These are phyloP conservation scores for Ophiocordyceps camponoti-rufipedis DNA, from an alignment of 2,329 filamentous ascomycete genomes.

Conservation along the genomic window DNA sequence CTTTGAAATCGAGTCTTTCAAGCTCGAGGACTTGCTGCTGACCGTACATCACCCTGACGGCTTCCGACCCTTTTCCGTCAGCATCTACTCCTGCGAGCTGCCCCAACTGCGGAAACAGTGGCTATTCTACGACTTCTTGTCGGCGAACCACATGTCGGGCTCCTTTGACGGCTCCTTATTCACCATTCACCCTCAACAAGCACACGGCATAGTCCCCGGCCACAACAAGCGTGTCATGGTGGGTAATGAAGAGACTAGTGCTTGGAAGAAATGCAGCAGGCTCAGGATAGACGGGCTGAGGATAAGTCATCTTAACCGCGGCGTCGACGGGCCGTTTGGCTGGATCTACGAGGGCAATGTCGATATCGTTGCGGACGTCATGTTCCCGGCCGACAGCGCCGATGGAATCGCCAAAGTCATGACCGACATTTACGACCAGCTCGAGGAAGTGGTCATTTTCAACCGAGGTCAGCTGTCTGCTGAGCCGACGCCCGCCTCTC, in stretches of 20 bases:
- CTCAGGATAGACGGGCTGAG: constrained; percentile 83
- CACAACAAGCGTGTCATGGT: constrained; percentile 31
- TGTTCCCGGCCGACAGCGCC: constrained; percentile 77
- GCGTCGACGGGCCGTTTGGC: constrained; percentile 82
- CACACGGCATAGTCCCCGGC: constrained; percentile 57
- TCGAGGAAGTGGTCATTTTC: constrained; percentile 79
- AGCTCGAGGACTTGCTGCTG: constrained; percentile 80
- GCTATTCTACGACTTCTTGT: constrained; percentile 94
- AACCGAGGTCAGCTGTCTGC: constrained; percentile 45
- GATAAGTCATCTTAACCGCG: constrained; percentile 89
- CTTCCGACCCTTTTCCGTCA: constrained; percentile 89
- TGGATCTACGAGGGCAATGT: constrained; percentile 98
- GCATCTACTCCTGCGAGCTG: constrained; percentile 89
- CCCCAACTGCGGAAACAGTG: constrained; percentile 88
- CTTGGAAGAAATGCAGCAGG: constrained; percentile 92
- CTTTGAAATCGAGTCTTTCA: constrained; percentile 95
- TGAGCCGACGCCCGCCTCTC: constrained; percentile 10
- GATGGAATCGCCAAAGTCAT: constrained; percentile 87
- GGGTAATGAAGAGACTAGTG: constrained; percentile 44
- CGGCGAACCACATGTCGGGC: constrained; percentile 88
- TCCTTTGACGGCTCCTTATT: constrained; percentile 92
- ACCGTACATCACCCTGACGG: constrained; percentile 79
- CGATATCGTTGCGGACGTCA: constrained; percentile 88
- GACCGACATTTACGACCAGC: constrained; percentile 89
- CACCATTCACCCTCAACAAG: constrained; percentile 87